These are phyloP conservation scores for Zasmidium citrigriseum DNA, from an alignment of 2,329 filamentous ascomycete species.

Conservation along the genomic window DNA sequence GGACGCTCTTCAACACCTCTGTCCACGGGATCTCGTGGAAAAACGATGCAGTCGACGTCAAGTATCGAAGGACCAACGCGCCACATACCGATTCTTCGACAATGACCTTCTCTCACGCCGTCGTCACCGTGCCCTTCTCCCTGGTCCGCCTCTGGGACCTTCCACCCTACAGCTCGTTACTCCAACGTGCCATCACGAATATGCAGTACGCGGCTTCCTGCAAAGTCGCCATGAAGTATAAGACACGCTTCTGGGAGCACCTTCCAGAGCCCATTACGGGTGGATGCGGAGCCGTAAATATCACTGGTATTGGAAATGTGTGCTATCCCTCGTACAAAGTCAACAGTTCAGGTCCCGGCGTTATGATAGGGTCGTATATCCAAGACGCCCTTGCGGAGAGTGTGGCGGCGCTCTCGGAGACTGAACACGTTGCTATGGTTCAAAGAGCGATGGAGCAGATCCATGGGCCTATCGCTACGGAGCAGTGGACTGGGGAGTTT, in stretches of 20 bases:
- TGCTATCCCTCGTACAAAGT: constrained; percentile 70
- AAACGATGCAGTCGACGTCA: constrained; percentile 54
- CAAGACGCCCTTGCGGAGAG: constrained; percentile 48
- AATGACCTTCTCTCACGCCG: constrained; percentile 54
- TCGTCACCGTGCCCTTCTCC: constrained; percentile 66
- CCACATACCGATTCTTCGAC: constrained; percentile 58
- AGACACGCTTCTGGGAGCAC: constrained; percentile 63
- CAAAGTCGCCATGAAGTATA: constrained; percentile 67
- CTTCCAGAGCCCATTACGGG: constrained; percentile 60
- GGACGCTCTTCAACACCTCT: constrained; percentile 57
- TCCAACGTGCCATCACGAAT: constrained; percentile 49
- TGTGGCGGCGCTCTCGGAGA: constrained; percentile 53
- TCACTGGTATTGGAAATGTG: constrained; percentile 61
- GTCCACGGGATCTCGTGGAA: constrained; percentile 60
- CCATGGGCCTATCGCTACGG: constrained; percentile 61
- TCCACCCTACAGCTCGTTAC: constrained; percentile 52
- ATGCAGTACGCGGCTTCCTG: constrained; percentile 54
- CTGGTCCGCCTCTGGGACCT: constrained; percentile 65
- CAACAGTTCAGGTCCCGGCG: constrained; percentile 63
- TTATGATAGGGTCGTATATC: constrained; percentile 62
- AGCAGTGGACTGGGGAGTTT: constrained; percentile 66
- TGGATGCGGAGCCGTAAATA: constrained; percentile 62
- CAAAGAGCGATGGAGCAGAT: constrained; percentile 67
- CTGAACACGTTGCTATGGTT: constrained; percentile 63
- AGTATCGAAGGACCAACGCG: no score